Conservation (phyloP, 106 monocot genomes). For the Narthecium ossifragum region DNA sequence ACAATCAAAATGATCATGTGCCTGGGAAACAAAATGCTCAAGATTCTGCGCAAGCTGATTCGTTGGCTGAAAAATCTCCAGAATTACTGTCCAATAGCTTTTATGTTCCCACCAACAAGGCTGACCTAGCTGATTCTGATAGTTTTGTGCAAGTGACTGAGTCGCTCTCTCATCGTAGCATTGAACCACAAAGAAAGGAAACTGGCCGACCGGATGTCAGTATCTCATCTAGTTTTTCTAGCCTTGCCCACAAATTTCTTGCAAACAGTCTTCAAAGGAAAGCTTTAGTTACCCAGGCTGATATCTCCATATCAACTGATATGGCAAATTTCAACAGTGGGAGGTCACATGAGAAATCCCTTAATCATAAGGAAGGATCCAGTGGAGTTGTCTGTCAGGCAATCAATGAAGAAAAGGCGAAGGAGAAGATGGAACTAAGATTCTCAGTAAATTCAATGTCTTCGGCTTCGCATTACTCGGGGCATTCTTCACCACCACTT, state of each 20-base stretch:
- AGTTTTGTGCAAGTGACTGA: conserved; percentile 9
- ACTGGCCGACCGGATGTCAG: conserved; percentile 8
- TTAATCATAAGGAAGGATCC: conserved; percentile 15
- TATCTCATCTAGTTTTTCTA: conserved; percentile 56
- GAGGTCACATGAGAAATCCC: conserved; percentile 16
- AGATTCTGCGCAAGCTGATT: conserved; percentile 1
- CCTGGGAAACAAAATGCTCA: conserved; percentile 13
- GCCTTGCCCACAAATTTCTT: conserved; percentile 58
- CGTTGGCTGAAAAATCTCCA: conserved; percentile 11
- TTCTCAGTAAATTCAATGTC: conserved; percentile 15
- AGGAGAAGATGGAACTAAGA: conserved; percentile 18
- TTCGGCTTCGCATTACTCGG: conserved; percentile 20
- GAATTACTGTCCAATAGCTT: background rate
- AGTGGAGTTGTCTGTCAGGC: conserved; percentile 13
- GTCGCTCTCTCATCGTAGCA: conserved; percentile 2
- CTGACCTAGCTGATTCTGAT: conserved; percentile 2
- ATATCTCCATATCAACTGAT: conserved; percentile 15
- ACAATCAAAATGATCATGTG: background rate
- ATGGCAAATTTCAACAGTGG: conserved; percentile 13
- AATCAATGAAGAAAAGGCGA: conserved; percentile 8
- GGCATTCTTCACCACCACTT: conserved; percentile 69
- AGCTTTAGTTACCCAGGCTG: conserved; percentile 15
- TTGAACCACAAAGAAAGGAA: conserved; percentile 8
- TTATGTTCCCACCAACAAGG: conserved; percentile 3
- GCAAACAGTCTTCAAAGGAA: conserved; percentile 52